These are phyloP conservation scores for Phaeosphaeria sp. DNA, from an alignment of 2,329 filamentous ascomycete genomes.

Conservation along the genomic window DNA sequence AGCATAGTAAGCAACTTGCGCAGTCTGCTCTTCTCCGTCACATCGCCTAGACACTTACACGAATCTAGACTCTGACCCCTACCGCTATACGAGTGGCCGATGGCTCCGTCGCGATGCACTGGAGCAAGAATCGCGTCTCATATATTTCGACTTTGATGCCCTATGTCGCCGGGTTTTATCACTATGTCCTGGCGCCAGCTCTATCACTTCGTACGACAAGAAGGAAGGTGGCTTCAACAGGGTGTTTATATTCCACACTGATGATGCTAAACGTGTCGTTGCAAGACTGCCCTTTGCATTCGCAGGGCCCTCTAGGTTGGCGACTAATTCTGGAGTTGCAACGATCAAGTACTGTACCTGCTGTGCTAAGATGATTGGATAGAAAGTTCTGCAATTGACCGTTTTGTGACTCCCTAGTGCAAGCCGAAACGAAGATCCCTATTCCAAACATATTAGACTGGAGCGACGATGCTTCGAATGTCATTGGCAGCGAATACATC, in stretches of 20 bases:
- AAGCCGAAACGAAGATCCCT: conserved; percentile 48
- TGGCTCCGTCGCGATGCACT: conserved; percentile 48
- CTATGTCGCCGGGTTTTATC: conserved; percentile 47
- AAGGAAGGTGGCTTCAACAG: conserved; percentile 55
- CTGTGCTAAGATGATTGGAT: conserved; percentile 9
- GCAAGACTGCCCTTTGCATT: conserved; percentile 51
- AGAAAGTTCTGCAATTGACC: conserved; percentile 15
- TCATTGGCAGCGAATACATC: conserved; percentile 48
- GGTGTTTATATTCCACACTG: conserved; percentile 51
- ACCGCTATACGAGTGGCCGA: conserved; percentile 33
- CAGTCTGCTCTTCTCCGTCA: conserved; percentile 6
- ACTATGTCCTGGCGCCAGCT: conserved; percentile 44
- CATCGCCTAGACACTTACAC: conserved; percentile 6
- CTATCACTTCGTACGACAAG: conserved; percentile 48
- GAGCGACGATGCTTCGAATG: conserved; percentile 46
- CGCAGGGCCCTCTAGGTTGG: conserved; percentile 47
- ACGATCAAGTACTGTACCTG: conserved; percentile 52
- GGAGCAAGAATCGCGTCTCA: conserved; percentile 44
- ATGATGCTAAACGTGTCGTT: conserved; percentile 48
- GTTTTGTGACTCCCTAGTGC: conserved; percentile 34
- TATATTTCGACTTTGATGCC: conserved; percentile 51
- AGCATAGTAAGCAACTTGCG: conserved; percentile 10
- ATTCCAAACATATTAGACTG: conserved; percentile 53
- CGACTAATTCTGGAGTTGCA: conserved; percentile 54
- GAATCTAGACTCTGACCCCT: conserved; percentile 21